Conservation (phyloP, 2,329 filamentous ascomycete genomes). For the Exophiala bonariae region DNA sequence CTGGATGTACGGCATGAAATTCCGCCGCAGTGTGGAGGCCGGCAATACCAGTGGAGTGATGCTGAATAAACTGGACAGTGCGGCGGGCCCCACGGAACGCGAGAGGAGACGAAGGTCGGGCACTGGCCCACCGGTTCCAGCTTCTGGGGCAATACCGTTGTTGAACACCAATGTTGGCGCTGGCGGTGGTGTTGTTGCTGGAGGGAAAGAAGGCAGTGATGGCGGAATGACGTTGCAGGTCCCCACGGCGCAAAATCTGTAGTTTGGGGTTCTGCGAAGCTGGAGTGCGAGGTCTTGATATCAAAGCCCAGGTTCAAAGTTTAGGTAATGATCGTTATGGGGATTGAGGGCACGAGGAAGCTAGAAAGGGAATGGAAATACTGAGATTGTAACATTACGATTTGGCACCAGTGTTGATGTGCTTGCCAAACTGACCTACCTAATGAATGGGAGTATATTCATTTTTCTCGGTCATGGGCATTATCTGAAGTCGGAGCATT, state of each 20-base stretch:
- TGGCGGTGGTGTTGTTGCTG: slow-evolving; percentile 9
- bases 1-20: slow-evolving; percentile 54
- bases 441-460: no score
- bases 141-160: not conserved
- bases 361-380: no score
- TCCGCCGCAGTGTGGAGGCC: slow-evolving; percentile 33
- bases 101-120: slow-evolving; percentile 63
- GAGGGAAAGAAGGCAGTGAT: slow-evolving; percentile 10
- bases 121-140: slow-evolving; percentile 51
- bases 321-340: no score
- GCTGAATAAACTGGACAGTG: slow-evolving; percentile 42
- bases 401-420: no score
- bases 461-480: no score
- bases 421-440: no score
- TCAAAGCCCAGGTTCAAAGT: no score
- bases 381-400: no score
- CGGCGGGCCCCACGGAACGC: slow-evolving; percentile 48
- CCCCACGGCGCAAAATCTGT: slow-evolving; percentile 15
- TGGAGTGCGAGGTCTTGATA: no score
- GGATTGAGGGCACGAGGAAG: no score
- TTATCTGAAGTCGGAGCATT: no score
- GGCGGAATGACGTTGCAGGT: slow-evolving; percentile 23
- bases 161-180: no score
- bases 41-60: slow-evolving; percentile 45
- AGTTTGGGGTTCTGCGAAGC: not conserved